These are phyloP conservation scores for Leccinum subrobustum DNA, from an alignment of 1,284 basidiomycete species.

Conservation along the genomic window DNA sequence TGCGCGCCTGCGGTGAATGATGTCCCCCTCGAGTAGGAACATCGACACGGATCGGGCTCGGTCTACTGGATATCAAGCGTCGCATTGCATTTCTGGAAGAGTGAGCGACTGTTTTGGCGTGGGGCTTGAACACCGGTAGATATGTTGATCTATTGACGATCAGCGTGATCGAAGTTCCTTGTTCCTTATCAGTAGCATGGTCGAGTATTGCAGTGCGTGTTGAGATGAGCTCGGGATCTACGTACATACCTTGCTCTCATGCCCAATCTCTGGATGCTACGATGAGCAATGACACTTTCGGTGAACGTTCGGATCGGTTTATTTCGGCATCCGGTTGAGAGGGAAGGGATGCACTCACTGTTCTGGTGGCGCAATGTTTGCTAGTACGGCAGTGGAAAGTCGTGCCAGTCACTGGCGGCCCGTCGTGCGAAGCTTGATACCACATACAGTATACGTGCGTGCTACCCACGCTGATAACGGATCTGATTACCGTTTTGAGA, in stretches of 20 bases:
- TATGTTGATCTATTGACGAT: neutral
- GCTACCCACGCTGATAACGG: neutral
- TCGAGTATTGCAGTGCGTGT: neutral
- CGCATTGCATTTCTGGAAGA: neutral
- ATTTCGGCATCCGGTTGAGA: neutral
- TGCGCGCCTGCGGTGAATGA: too few species aligned
- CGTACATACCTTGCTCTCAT: slow-evolving; percentile 14
- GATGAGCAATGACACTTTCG: neutral
- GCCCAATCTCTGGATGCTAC: neutral
- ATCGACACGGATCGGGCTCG: too few species aligned
- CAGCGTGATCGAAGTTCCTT: neutral
- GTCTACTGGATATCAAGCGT: slow-evolving; percentile 2
- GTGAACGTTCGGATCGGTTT: neutral
- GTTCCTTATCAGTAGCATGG: neutral
- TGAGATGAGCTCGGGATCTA: neutral
- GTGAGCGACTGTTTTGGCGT: neutral
- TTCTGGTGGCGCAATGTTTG: neutral
- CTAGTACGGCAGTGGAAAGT: neutral
- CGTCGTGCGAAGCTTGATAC: neutral
- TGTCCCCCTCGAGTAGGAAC: too few species aligned
- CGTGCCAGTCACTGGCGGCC: neutral
- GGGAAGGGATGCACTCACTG: neutral
- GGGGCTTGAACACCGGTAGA: too few species aligned
- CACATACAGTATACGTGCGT: neutral
- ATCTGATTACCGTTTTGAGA: neutral